Base-by-base conservation (phyloP, 2,329 filamentous ascomycete genomes). In the Fusarium anthophilum region DNA sequence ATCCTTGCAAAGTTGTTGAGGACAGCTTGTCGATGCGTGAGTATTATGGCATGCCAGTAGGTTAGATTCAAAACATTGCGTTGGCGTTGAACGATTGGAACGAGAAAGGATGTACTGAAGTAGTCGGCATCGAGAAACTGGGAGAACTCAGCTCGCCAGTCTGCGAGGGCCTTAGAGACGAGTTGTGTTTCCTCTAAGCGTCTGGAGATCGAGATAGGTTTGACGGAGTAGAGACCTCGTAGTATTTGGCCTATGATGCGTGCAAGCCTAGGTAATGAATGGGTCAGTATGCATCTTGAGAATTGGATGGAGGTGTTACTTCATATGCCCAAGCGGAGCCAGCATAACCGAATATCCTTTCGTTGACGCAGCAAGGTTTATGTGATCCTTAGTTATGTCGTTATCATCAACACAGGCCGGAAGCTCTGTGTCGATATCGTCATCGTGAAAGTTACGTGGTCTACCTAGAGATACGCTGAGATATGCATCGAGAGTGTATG, bases 21-120 rank as follows among this genome's bases (percentile, higher is more conserved):
- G 1, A 85, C 74, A 18, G 82, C 82, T 9, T 82, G 83, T 0
- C 84, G 77, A 50, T 85, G 79, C 0, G 81, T 81, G 6, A 85
- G 80, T 10, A 86, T 83, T 18, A 82, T 78, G 5, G 84, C 81
- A 57, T 86, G 84, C 82, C 82, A 85, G 53, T 82, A 85, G 3
- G 84, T 81, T 8, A 85, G 66, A 45, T 84, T 84, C 3, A 86
- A 71, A 1, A 85, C 82, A 30, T 85, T 83, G 1, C 82, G 79
- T 59, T 86, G 84, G 0, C 84, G 79, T 56, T 83, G 83, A 48
- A 83, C 84, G 11, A 85, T 83, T 3, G 83, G 82, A 6, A 81
- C 76, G 5, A 84, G 75, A 6, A 83, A 75, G 0, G 81, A 72
- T 5, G 77, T 73, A 43, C 80, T 82, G 26, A 81, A 76, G 22